Conservation (phyloP, 371 early-diverging fungal species). For the Rhizopus sp. region DNA sequence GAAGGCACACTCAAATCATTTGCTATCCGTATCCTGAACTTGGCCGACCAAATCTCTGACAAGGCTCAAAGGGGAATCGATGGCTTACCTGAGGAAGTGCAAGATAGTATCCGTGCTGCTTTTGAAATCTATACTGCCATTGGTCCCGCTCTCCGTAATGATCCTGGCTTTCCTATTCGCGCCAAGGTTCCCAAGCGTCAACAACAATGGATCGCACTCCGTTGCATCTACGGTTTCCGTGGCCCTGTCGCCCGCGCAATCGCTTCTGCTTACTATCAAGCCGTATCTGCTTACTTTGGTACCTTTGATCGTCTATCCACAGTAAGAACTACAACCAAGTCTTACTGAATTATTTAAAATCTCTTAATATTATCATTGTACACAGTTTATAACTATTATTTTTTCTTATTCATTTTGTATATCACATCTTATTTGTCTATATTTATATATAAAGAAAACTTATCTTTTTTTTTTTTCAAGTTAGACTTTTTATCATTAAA, state of each 20-base stretch:
- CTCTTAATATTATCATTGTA: constrained; percentile 5
- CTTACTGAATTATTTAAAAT: neutral
- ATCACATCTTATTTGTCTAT: neutral
- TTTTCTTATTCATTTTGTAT: constrained; percentile 7
- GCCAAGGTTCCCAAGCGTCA: constrained; percentile 39
- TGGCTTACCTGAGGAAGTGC: constrained; percentile 39
- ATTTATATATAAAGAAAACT: neutral
- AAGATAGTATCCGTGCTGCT: constrained; percentile 47
- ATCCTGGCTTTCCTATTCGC: constrained; percentile 41
- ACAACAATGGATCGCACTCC: constrained; percentile 42
- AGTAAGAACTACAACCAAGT: neutral
- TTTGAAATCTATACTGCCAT: constrained; percentile 52
- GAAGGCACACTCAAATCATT: constrained; percentile 24
- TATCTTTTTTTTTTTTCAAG: too few relatives aligned
- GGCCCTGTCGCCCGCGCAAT: constrained; percentile 28
- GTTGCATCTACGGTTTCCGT: constrained; percentile 43
- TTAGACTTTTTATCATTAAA: too few relatives aligned
- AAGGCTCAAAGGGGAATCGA: constrained; percentile 45
- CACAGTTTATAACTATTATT: constrained; percentile 7
- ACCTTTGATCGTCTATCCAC: constrained; percentile 13
- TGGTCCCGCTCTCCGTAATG: constrained; percentile 32
- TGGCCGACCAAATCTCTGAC: constrained; percentile 31
- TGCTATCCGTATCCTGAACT: constrained; percentile 27
- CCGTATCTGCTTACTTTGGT: constrained; percentile 8
- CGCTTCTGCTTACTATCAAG: constrained; percentile 10